Evolutionary conservation across 176 grass and related monocot species (phyloP).

Genomic region (Bonia amplexicaulis): DNA sequence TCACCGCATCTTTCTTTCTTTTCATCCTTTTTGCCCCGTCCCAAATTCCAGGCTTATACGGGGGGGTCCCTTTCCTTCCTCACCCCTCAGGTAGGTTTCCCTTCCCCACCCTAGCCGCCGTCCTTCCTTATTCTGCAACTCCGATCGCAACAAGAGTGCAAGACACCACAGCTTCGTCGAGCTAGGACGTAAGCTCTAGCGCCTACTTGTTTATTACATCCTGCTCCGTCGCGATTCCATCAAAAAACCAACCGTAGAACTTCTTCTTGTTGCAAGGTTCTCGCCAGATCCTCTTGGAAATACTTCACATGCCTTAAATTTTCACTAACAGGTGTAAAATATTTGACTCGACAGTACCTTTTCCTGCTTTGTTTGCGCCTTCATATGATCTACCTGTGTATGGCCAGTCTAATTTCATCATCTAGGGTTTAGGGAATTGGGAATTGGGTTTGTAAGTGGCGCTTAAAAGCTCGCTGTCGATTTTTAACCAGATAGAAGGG

Average conservation of each 20-base stretch:
- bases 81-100: not conserved
- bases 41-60: not conserved
- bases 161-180: not conserved
- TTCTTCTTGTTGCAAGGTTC: not conserved
- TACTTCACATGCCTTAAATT: too few species aligned
- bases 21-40: not conserved
- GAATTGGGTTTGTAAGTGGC: too few species aligned
- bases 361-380: not conserved
- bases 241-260: not conserved
- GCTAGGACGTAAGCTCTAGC: not conserved
- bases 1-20: conserved; percentile 21
- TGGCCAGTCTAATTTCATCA: not conserved
- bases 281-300: not conserved
- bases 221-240: not conserved
- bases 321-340: too few species aligned
- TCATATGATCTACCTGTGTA: not conserved
- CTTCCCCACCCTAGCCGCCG: not conserved
- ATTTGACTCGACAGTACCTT: not conserved
- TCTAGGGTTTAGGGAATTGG: too few species aligned
- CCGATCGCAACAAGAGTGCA: too few species aligned
- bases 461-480: not conserved
- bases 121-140: not conserved
- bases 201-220: not conserved
- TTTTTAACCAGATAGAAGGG: not conserved
- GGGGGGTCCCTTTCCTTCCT: not conserved